Percentiles rank a stretch among this genome's conserved stretches.
Evolutionary conservation across 306 rosid species (phyloP).

Genomic region (Vigna nakashimae): DNA sequence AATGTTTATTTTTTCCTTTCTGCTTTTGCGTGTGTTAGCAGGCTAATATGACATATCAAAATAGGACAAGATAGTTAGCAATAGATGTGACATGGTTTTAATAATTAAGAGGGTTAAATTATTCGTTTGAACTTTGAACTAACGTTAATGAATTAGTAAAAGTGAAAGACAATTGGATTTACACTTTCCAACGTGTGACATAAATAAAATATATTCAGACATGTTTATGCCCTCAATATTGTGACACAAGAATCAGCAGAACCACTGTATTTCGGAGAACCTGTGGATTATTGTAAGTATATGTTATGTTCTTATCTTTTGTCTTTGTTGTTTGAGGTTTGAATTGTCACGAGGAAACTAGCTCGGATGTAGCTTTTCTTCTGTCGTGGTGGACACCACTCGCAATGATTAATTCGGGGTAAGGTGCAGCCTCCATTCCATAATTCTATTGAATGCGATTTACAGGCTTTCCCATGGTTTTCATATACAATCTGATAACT

Average conservation of each 20-base stretch:
- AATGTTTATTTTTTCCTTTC: not conserved
- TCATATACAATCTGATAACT: not conserved
- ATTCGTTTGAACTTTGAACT: not conserved
- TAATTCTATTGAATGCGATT: not conserved
- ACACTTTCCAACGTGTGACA: not conserved
- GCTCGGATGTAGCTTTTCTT: not conserved
- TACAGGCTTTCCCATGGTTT: not conserved
- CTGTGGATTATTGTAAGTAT: slow-evolving; percentile 9
- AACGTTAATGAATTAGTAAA: not conserved
- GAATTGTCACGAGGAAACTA: not conserved
- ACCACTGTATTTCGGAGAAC: slow-evolving; percentile 24
- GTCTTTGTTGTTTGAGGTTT: slow-evolving; percentile 11
- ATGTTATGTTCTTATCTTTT: slow-evolving; percentile 1
- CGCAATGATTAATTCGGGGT: slow-evolving; percentile 22
- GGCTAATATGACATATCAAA: slow-evolving; percentile 17
- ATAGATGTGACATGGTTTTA: not conserved
- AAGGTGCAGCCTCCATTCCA: slow-evolving; percentile 3
- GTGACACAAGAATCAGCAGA: slow-evolving; percentile 7
- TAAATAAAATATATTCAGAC: not conserved
- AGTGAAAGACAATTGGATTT: not conserved
- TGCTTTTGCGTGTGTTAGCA: slow-evolving; percentile 8
- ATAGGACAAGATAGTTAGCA: not conserved
- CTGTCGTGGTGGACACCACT: slow-evolving; percentile 8
- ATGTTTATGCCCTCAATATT: not conserved
- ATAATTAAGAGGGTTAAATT: slow-evolving; percentile 3